Conservation (phyloP, 2,329 filamentous ascomycete genomes). For the Periglandula ipomoeae region DNA sequence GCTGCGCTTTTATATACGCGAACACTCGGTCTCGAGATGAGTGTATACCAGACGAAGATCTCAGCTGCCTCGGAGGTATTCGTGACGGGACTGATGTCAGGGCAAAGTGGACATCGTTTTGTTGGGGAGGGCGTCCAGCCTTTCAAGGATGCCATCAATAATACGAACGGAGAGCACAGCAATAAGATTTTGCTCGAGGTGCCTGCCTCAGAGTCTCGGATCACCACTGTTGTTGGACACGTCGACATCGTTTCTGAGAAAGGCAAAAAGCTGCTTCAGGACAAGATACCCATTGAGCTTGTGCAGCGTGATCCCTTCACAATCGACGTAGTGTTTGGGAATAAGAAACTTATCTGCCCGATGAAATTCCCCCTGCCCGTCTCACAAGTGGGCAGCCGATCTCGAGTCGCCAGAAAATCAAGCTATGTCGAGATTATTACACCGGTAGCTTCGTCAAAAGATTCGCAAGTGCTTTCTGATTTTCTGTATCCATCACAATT, state of each 20-base stretch:
- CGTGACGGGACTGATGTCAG: slow-evolving; percentile 28
- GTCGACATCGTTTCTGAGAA: slow-evolving; percentile 26
- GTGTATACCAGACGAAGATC: slow-evolving; percentile 23
- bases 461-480: slow-evolving; percentile 17
- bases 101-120: slow-evolving; percentile 20
- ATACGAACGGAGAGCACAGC: slow-evolving; percentile 13
- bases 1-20: slow-evolving; percentile 15
- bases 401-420: slow-evolving; percentile 33
- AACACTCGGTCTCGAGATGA: slow-evolving; percentile 18
- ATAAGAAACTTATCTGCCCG: slow-evolving; percentile 19
- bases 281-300: slow-evolving; percentile 28
- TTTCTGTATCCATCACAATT: slow-evolving; percentile 29
- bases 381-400: slow-evolving; percentile 23
- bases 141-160: slow-evolving; percentile 12
- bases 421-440: slow-evolving; percentile 36
- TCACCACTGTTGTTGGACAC: slow-evolving; percentile 29
- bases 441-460: slow-evolving; percentile 17
- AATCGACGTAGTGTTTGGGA: slow-evolving; percentile 31
- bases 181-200: slow-evolving; percentile 22
- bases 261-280: slow-evolving; percentile 26
- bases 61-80: slow-evolving; percentile 21
- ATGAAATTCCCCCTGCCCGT: slow-evolving; percentile 33
- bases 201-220: slow-evolving; percentile 17
- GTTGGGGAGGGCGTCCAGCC: slow-evolving; percentile 15
- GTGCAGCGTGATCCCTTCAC: slow-evolving; percentile 29